Base-by-base conservation (phyloP, 768 basidiomycete genomes). In the Mycena rosella region DNA sequence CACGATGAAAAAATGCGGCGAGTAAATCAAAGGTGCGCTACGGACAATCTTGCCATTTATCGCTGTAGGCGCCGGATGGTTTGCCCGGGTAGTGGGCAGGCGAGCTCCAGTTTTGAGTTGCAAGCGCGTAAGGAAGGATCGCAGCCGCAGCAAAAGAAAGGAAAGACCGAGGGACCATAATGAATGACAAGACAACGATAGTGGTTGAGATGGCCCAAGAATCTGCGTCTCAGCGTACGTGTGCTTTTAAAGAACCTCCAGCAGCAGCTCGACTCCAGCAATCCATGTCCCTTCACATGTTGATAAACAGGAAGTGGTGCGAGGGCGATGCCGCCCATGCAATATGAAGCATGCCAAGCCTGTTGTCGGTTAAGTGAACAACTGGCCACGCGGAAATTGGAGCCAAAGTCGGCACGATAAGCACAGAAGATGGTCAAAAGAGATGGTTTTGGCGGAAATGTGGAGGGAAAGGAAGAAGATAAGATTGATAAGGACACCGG, bases 21-120 rank as follows among this genome's bases (percentile, higher is more conserved):
- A 30, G 36, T 13, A 11, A 71, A 77, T 48, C 10, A 15, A 42
- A 40, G 17, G 2, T 6, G 32, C 7, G 52, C 40, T 26, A 57
- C 63, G 29, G 59, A 81, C 80, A 81, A 20, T 29, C 64, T 65
- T 81, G 80, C 80, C 79, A 81, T 27, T 59, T 73, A 1, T 78
- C 73, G 29, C 76, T 73, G 65, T 75, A 78, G 63, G 74, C 75
- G 5, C 72, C 74, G 2, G 62, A 71, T 14, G 84, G 84, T 71
- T 81, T 80, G 1, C 83, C 83, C 22, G 84, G 79, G 68, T 85
- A 85, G 45, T 72, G 63, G 1, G 63, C 63, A 10, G 63, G 63
- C 24, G 63, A 65, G 74, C 44, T 83, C 82, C 11, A 83, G 82
- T 76, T 78, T 82, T 67, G 74, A 72, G 68, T 76, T 73, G 55